phyloP scores from a whole-genome alignment of 1,284 basidiomycete species.

The Phlebopus sp. region DNA sequence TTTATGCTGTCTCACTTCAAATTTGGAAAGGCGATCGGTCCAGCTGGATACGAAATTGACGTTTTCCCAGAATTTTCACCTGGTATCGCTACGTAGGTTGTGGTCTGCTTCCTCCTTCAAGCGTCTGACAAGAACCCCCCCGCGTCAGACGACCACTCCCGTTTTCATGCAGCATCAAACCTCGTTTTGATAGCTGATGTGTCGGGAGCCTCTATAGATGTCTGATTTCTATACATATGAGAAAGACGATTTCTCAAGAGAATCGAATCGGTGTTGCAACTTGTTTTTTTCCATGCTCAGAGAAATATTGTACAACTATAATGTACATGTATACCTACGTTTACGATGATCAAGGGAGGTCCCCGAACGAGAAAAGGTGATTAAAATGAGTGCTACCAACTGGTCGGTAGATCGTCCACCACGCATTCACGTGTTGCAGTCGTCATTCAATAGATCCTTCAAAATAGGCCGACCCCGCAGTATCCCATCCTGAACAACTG shows the following conservation, averaged over 20 bases:
- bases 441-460: slow-evolving; percentile 51
- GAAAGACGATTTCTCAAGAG: too few species aligned
- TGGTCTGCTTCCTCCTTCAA: neutral
- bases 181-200: slow-evolving; percentile 14
- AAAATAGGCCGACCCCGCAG: slow-evolving; percentile 55
- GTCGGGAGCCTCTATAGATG: neutral
- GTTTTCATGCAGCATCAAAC: slow-evolving; percentile 22
- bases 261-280: too few species aligned
- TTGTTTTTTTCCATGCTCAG: too few species aligned
- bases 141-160: slow-evolving; percentile 14
- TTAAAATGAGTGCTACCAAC: too few species aligned
- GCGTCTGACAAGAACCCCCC: neutral
- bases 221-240: neutral
- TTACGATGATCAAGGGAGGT: too few species aligned
- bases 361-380: too few species aligned
- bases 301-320: too few species aligned
- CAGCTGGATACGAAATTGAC: slow-evolving; percentile 26
- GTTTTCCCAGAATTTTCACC: slow-evolving; percentile 18
- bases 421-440: neutral
- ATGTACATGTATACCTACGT: too few species aligned
- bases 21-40: slow-evolving; percentile 20
- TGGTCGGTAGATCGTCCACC: too few species aligned
- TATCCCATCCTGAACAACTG: slow-evolving; percentile 39
- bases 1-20: slow-evolving; percentile 19
- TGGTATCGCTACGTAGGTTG: slow-evolving; percentile 18